These are phyloP conservation scores for Bretziella fagacearum DNA, from an alignment of 2,329 filamentous ascomycete genomes.

Conservation along the genomic window DNA sequence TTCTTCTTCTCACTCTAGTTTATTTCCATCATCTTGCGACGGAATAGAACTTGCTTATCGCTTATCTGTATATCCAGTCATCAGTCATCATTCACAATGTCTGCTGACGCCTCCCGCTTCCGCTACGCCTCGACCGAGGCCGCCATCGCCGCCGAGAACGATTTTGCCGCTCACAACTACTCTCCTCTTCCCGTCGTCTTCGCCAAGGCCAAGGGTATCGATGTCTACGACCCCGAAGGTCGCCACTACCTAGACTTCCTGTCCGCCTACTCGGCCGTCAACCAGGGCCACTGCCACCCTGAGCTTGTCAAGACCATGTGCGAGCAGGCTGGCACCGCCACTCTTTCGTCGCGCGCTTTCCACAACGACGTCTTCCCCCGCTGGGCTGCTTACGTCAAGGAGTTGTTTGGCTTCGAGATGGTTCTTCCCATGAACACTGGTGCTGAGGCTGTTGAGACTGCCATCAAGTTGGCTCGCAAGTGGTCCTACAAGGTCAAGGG, in stretches of 20 bases:
- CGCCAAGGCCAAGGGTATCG: conserved; percentile 63
- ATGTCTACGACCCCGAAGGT: conserved; percentile 94
- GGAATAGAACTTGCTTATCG: background rate
- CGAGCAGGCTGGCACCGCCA: conserved; percentile 77
- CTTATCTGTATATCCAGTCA: background rate
- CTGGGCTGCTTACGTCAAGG: conserved; percentile 82
- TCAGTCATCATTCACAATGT: conserved; percentile 27
- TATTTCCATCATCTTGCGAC: background rate
- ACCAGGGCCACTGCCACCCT: conserved; percentile 95
- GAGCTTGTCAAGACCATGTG: conserved; percentile 80
- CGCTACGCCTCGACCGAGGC: conserved; percentile 63
- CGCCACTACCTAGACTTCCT: conserved; percentile 94
- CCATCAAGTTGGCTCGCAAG: conserved; percentile 88
- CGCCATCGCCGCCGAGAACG: conserved; percentile 66
- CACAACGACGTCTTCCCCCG: conserved; percentile 96
- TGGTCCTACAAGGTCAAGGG: conserved; percentile 97
- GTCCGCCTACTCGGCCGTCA: conserved; percentile 93
- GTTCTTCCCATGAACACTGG: conserved; percentile 97
- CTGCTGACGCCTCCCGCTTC: conserved; percentile 41
- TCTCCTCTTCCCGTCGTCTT: conserved; percentile 93
- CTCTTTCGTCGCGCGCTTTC: conserved; percentile 85
- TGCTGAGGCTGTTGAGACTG: conserved; percentile 89
- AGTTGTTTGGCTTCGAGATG: conserved; percentile 92
- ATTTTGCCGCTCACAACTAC: conserved; percentile 95
- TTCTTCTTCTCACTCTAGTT: background rate